These are phyloP conservation scores for Boletellus dicymbophilus DNA, from an alignment of 1,284 basidiomycete species.

Conservation along the genomic window DNA sequence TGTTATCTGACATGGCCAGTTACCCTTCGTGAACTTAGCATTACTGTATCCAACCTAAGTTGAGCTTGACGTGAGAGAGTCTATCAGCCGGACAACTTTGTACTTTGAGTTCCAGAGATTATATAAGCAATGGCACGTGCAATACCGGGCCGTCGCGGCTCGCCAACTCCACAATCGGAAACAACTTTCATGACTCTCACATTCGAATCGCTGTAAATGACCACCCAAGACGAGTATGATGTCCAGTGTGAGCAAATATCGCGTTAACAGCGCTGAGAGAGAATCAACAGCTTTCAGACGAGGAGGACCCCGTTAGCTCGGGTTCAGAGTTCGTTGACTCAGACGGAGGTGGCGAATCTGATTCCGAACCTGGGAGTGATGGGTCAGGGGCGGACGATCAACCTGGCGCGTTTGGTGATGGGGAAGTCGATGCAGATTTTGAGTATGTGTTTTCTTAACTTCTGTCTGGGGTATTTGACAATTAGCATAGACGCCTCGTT, in stretches of 20 bases:
- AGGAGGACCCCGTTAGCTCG: background rate
- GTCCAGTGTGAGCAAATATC: conserved; percentile 20
- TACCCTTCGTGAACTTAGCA: no score
- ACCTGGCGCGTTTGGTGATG: conserved; percentile 7
- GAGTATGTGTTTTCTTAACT: conserved; percentile 24
- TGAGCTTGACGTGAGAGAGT: no score
- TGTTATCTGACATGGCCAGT: no score
- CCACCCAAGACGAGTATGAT: conserved; percentile 21
- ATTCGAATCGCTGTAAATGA: background rate
- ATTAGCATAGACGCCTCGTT: conserved; percentile 22
- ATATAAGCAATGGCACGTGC: no score
- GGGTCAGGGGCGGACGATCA: conserved; percentile 22
- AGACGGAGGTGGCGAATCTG: conserved; percentile 17
- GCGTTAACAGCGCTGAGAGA: background rate
- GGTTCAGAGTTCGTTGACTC: conserved; percentile 3
- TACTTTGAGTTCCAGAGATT: no score
- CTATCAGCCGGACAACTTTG: no score
- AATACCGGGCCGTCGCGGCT: no score
- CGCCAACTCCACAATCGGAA: no score
- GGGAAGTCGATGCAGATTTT: conserved; percentile 30
- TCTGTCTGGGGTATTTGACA: no score
- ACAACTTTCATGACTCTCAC: conserved; percentile 2
- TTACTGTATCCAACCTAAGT: no score
- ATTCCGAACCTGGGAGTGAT: conserved; percentile 14
- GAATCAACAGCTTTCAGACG: conserved; percentile 5